Evolutionary conservation across 208 protist genomes (phyloP), one percentile per base, ranked within the genome.

Genomic region (Trypanosoma scelopori): DNA sequence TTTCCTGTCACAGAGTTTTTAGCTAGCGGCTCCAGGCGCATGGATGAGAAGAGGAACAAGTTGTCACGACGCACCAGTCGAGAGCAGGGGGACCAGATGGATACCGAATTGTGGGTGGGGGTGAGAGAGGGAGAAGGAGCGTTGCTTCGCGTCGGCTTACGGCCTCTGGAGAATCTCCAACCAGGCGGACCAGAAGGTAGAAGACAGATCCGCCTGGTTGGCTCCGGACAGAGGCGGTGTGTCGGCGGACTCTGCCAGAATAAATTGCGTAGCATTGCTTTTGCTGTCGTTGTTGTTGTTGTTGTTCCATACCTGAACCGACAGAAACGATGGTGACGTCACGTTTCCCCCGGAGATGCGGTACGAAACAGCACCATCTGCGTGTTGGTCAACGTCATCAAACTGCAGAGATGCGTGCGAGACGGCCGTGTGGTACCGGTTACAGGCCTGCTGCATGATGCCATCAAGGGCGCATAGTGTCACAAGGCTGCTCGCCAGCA

Each of bases 101-200:
- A 60, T 22, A 51, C 4, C 56, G 25, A 69, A 37, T 48, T 27
- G 27, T 15, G 27, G 11, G 25, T 12, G 7, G 25, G 30, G 12
- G 1, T n/a, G 51, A 6, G 55, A 65, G 39, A 57, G 48, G 27
- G 74, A 55, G 18, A 55, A 47, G 15, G 45, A 47, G 32, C 11
- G 7, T 45, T 27, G 7, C 43, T 56, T 32, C 28, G 28, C 35
- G 1, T 51, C 3, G 22, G 1, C 25, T 41, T 64, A 63, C 13
- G 23, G n/a, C n/a, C n/a, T 39, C 37, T 46, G 45, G 13, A 72
- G 52, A 18, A 66, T 16, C n/a, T 47, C 37, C 35, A 72, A 53
- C 72, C 72, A 78, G 1, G 39, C 30, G 23, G 53, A 64, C 72
- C 65, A 72, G 41, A 78, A 78, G 25, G 47, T 50, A 22, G 47